These are phyloP conservation scores for Puccinellia tenuiflora DNA, from an alignment of 176 grass and related monocot species.

Conservation along the genomic window DNA sequence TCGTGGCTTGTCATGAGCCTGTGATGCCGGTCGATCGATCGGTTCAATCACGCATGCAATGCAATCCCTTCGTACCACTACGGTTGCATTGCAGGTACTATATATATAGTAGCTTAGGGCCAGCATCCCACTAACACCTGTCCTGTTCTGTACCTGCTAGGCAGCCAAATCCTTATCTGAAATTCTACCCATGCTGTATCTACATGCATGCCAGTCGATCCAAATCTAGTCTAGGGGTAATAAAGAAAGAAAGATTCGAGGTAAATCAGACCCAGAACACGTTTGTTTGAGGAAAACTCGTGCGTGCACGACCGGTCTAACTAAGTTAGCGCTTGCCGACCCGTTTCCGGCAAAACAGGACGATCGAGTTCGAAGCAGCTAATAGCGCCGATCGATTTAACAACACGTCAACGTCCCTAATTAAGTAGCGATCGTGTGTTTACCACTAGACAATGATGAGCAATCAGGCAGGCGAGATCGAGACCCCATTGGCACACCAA, in stretches of 20 bases:
- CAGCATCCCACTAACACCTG: not conserved
- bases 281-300: too few species aligned
- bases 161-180: not conserved
- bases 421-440: not conserved
- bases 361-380: not conserved
- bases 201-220: not conserved
- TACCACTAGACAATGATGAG: conserved; percentile 4
- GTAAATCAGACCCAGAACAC: too few species aligned
- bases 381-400: not conserved
- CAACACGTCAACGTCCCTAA: conserved; percentile 2
- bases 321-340: too few species aligned
- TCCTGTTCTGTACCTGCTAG: not conserved
- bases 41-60: not conserved
- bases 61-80: conserved; percentile 23
- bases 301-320: too few species aligned
- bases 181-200: not conserved
- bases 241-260: not conserved
- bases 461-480: not conserved
- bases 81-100: not conserved
- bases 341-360: not conserved
- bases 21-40: conserved; percentile 8
- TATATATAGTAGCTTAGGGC: not conserved
- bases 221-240: too few species aligned
- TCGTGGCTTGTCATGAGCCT: not conserved
- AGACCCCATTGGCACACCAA: conserved; percentile 24